A percentile compares a stretch with the other conserved stretches of the same genome.
Conservation (phyloP, 352 stramenopile genomes). For the Pythium utonaiense region DNA sequence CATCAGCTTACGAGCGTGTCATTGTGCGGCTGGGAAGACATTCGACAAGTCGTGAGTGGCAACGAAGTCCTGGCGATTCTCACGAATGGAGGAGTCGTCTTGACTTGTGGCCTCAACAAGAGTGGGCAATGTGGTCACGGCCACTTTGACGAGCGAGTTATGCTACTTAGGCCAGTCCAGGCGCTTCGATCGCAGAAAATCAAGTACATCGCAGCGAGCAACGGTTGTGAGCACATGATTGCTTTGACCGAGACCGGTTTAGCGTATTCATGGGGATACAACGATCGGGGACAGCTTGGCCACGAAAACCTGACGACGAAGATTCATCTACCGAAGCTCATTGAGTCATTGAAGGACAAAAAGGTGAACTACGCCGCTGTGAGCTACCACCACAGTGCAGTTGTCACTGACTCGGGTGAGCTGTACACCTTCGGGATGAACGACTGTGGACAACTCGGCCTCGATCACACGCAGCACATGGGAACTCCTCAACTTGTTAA, state of each 20-base stretch:
- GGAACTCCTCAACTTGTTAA: conserved; percentile 75
- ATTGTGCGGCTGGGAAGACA: conserved; percentile 80
- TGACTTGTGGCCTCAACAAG: conserved; percentile 86
- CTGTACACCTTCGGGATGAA: conserved; percentile 90
- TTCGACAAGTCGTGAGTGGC: conserved; percentile 77
- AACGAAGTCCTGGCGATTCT: conserved; percentile 82
- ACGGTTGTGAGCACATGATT: conserved; percentile 88
- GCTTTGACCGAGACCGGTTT: conserved; percentile 74
- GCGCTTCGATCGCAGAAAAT: conserved; percentile 72
- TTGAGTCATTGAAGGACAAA: conserved; percentile 82
- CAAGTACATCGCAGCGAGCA: conserved; percentile 82
- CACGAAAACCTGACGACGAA: conserved; percentile 85
- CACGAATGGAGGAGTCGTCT: conserved; percentile 75
- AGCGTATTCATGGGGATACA: conserved; percentile 87
- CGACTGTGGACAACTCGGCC: conserved; percentile 80
- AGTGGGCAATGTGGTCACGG: conserved; percentile 86
- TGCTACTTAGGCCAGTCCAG: conserved; percentile 76
- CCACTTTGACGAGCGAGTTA: conserved; percentile 85
- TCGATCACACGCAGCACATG: conserved; percentile 80
- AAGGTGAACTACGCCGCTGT: conserved; percentile 76
- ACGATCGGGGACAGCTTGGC: conserved; percentile 81
- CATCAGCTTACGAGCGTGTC: conserved; percentile 75
- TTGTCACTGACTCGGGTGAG: conserved; percentile 69
- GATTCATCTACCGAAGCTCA: conserved; percentile 79
- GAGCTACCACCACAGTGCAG: conserved; percentile 83